Evolutionary conservation across 2,329 filamentous ascomycete species (phyloP), one percentile per base, ranked within the genome.

Genomic region (Ceratocystis smalleyi): DNA sequence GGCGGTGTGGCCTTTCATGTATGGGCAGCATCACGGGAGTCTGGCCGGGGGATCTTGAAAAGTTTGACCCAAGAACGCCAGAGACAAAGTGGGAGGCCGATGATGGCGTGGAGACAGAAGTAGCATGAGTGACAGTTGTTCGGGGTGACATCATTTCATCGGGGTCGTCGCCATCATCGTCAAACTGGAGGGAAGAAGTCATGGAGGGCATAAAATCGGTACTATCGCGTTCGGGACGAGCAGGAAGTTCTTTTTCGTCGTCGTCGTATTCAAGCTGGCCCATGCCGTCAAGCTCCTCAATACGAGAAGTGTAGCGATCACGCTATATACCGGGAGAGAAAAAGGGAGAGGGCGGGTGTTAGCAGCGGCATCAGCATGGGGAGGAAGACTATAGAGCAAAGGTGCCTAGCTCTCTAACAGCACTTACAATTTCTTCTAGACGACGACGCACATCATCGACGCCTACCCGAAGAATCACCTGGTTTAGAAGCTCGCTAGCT

Each of bases 391-490:
- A 4, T 22, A 4, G 12, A 30, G 17, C 15, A 30, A 35, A 35
- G 17, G 8, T 17, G 15, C 7, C 22, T n/a, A n/a, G 35, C 40
- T 61, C 17, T 60, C 12, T 45, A 19, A 15, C 15, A 57, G 5
- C 54, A 82, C 88, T 82, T 79, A 95, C 89, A 77, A 99, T 97
- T 61, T 90, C 88, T 71, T 96, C 90, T 27, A 99, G 79, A 74
- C 97, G 97, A 69, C 84, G 86, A 73, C 86, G 85, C 71, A 99
- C 94, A 63, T 96, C 91, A 43, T 91, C 86, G 5, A 86, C 89
- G 10, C 85, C 85, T 65, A 90, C 96, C 70, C 89, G 84, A 65
- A 86, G 77, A 76, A 99, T 87, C 3, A 99, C 94, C 70, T 95
- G 86, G 69, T 92, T 87, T 64, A 99, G 77, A 66, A 99, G 78